Evolutionary conservation across 352 stramenopile genomes (phyloP).

Genomic region (Phytopythium litorale): DNA sequence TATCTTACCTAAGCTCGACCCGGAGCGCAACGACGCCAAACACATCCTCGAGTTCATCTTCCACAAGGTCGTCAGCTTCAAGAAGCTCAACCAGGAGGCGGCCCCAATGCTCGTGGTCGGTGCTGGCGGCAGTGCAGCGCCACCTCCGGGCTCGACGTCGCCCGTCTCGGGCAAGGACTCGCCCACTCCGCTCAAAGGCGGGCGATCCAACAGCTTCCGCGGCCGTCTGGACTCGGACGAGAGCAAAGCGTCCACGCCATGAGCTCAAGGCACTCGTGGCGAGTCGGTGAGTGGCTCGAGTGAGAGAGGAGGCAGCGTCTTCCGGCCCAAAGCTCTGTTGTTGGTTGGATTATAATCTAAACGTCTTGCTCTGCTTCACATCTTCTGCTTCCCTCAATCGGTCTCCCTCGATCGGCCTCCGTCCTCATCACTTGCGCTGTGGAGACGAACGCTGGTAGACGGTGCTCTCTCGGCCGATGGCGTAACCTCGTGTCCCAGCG

Average conservation of each 20-base stretch:
- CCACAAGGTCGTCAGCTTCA: constrained; percentile 91
- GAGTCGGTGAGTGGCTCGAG: not conserved
- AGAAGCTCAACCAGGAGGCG: constrained; percentile 87
- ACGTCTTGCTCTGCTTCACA: not conserved
- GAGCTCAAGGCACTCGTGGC: constrained; percentile 3
- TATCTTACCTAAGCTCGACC: constrained; percentile 72
- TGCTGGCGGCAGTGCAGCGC: not conserved
- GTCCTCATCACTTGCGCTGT: constrained; percentile 2
- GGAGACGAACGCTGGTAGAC: constrained; percentile 46
- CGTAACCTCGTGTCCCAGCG: constrained; percentile 43
- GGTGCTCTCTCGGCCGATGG: constrained; percentile 50
- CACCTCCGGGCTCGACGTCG: constrained; percentile 10
- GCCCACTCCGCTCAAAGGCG: constrained; percentile 4
- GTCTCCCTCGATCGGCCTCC: not conserved
- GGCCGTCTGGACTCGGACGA: constrained; percentile 44
- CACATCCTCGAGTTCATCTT: constrained; percentile 92
- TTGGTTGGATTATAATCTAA: not conserved
- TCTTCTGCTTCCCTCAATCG: not conserved
- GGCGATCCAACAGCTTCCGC: constrained; percentile 15
- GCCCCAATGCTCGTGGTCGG: constrained; percentile 17
- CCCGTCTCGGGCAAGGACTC: constrained; percentile 21
- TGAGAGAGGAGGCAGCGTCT: not conserved
- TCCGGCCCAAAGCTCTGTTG: not conserved
- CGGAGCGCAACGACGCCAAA: constrained; percentile 79
- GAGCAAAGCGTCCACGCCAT: constrained; percentile 48